A percentile compares a stretch with the other conserved stretches of the same genome.
Conservation (phyloP, 805 yeast species). For the Myxozyma vanderwaltii region DNA sequence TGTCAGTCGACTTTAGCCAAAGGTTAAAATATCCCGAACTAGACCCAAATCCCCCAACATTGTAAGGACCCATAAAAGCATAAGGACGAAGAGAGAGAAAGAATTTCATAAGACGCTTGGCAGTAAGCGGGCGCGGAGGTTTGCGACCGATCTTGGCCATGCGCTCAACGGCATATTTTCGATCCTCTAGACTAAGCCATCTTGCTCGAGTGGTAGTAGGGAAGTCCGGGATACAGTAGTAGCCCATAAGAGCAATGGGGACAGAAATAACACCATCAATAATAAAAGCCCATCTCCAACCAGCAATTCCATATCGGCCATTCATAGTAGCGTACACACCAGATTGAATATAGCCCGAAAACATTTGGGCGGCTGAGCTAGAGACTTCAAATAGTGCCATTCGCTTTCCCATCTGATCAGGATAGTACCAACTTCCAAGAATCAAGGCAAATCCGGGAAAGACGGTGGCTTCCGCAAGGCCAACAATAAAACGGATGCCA, state of each 20-base stretch:
- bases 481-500: constrained; percentile 43
- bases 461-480: constrained; percentile 46
- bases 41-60: constrained; percentile 18
- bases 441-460: constrained; percentile 45
- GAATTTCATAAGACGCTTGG: constrained; percentile 3
- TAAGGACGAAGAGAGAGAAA: constrained; percentile 19
- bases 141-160: constrained; percentile 30
- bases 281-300: constrained; percentile 58
- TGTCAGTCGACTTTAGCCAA: constrained; percentile 58
- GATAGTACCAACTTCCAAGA: constrained; percentile 45
- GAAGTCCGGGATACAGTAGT: constrained; percentile 24
- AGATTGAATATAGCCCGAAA: constrained; percentile 54
- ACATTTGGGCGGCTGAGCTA: constrained; percentile 54
- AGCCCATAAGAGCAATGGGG: constrained; percentile 45
- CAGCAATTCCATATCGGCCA: constrained; percentile 44
- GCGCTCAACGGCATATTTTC: constrained; percentile 18
- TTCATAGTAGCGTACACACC: constrained; percentile 50
- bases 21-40: constrained; percentile 44
- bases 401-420: constrained; percentile 48
- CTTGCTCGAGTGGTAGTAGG: constrained; percentile 24
- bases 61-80: constrained; percentile 19
- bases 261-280: constrained; percentile 50
- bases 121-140: constrained; percentile 18
- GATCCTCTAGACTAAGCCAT: constrained; percentile 16
- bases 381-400: constrained; percentile 47